Conservation (phyloP, 257 asterid genomes). For the Nicotiana benthamiana region DNA sequence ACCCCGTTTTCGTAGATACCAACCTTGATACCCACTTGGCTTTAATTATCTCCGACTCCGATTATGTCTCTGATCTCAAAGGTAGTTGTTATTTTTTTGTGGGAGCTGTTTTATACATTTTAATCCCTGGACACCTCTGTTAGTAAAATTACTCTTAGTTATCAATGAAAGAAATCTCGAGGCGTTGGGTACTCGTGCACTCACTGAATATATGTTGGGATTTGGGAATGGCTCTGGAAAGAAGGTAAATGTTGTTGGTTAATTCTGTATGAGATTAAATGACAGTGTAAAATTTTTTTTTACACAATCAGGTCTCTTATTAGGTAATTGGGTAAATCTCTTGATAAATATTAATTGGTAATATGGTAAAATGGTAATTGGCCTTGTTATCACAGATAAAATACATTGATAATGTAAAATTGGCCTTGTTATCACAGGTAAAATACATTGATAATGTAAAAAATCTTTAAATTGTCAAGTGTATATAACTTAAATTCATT, state of each 20-base stretch:
- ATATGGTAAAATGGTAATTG: no score
- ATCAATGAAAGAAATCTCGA: neutral
- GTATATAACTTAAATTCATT: neutral
- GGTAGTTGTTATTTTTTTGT: slow-evolving; percentile 19
- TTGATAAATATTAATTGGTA: no score
- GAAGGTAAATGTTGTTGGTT: neutral
- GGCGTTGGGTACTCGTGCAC: neutral
- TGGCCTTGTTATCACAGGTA: no score
- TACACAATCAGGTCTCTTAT: no score
- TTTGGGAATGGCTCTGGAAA: neutral
- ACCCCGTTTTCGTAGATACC: slow-evolving; percentile 50
- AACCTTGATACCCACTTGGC: slow-evolving; percentile 58
- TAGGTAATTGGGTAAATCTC: no score
- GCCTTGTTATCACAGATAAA: no score
- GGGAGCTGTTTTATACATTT: neutral
- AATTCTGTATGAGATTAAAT: neutral
- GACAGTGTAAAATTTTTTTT: no score
- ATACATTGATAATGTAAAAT: no score
- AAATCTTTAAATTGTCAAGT: no score
- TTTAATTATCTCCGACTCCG: slow-evolving; percentile 31
- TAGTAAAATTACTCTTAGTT: neutral
- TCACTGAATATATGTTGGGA: neutral
- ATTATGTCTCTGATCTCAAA: slow-evolving; percentile 48
- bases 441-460: no score
- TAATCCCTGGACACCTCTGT: neutral